Base-by-base conservation (phyloP, 805 yeast genomes). In the Saturnispora serradocipensis region DNA sequence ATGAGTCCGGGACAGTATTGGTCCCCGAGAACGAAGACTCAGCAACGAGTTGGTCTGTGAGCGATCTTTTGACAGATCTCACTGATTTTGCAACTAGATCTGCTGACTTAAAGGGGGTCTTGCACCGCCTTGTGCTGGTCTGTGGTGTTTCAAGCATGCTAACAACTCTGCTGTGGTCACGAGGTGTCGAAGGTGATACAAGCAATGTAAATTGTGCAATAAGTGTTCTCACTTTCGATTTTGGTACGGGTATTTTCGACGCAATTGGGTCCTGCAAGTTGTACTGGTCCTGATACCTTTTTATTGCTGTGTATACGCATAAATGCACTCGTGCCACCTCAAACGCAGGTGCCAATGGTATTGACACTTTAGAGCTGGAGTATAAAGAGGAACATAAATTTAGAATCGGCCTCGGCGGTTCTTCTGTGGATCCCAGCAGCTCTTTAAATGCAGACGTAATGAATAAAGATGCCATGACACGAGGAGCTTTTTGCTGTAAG, bases 241-340 rank as follows among this genome's bases (percentile, higher is more conserved):
- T 70, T 13, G 82, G 86, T 3, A 82, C 64, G 0, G 93, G 91
- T 1, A 85, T 75, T 54, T 72, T 74, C 45, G 72, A 74, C 36
- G 70, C 48, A 34, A 68, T 68, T 6, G 84, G 86, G 3, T 68
- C 67, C 0, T 84, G 76, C 8, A 80, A 67, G 3, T 72, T 64
- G 43, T 77, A 67, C 35, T 66, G 66, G 10, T 68, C 66, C 11
- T 68, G 67, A 43, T 76, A 72, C 54, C 72, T 72, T 52, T 80
- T 81, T 13, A 76, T 75, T 0, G 86, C 83, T 24, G 84, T 61
- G 55, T 69, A 78, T 5, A 88, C 85, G 62, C 88, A 81, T 11
- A 86, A 62, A 61, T 85, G 90, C 51, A 74, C 74, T 50, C 91
- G 69, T 1, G 88, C 88, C 2, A 76, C 68, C 56, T 85, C 90